Base-by-base conservation (phyloP, 2,329 filamentous ascomycete species). In the Pleomassaria siparia region DNA sequence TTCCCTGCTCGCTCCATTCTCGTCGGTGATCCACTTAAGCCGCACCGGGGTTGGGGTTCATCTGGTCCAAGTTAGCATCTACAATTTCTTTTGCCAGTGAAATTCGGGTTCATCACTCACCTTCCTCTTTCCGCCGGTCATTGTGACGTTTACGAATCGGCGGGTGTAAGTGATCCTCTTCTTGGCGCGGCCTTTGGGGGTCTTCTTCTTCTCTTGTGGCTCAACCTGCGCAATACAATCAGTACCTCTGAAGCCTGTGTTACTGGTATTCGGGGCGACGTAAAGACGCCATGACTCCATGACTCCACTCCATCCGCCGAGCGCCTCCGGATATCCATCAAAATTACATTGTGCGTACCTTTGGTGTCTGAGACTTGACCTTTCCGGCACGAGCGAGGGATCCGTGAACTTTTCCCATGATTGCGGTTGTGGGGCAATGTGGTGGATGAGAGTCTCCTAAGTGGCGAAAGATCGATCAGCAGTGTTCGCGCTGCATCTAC, bases 71-170 rank as follows among this genome's bases (percentile, higher is more conserved):
- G 36, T 44, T 43, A 45, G 49, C 37, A 53, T 50, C 41, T 39
- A 32, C 42, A 21, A 25, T 15, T 16, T 28, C 8, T 26, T 8
- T 5, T 15, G 15, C 4, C n/a, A n/a, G n/a, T 4, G 36, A 22
- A 33, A 71, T 42, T 72, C 72, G 52, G 40, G 51, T 55, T 13
- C 56, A 2, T 12, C 20, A 61, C 80, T 72, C 77, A 94, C 90
- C 90, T 96, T 96, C 79, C 92, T 84, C 91, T 97, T 97, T 81
- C 92, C 92, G 77, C 91, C 91, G 63, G 91, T 95, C 79, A 96
- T 84, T 72, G 89, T 94, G 74, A 97, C 91, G 80, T 97, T 96
- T 67, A 97, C 91, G 82, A 97, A 97, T 72, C 92, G 91, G 76
- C 92, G 88, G 69, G 90, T 96, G 85, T 96, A 96, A 76, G 84